Conservation (phyloP, 208 protist genomes). For the Leishmania gerbilli region DNA sequence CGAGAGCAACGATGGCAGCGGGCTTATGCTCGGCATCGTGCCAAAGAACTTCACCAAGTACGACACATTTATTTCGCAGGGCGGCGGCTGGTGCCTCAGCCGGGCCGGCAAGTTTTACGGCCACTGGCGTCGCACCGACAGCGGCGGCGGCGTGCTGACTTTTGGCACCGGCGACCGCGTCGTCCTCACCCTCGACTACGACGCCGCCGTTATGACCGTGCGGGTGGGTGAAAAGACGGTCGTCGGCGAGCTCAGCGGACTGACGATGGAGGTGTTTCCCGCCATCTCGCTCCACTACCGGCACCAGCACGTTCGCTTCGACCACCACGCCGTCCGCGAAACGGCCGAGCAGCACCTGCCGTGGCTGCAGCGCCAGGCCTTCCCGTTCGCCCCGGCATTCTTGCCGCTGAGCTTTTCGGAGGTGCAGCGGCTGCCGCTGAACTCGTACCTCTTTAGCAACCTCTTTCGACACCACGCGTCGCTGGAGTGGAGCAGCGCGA, state of each 20-base stretch:
- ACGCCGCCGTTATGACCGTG: slow-evolving; percentile 84
- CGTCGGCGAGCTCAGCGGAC: slow-evolving; percentile 87
- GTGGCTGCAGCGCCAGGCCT: slow-evolving; percentile 70
- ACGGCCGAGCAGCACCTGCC: slow-evolving; percentile 45
- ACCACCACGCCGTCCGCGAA: slow-evolving; percentile 81
- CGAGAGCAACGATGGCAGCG: slow-evolving; percentile 91
- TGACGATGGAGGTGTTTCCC: slow-evolving; percentile 89
- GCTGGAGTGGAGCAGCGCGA: slow-evolving; percentile 14
- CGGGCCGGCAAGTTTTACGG: slow-evolving; percentile 94
- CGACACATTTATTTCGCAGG: slow-evolving; percentile 94
- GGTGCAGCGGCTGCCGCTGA: slow-evolving; percentile 55
- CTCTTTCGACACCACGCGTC: slow-evolving; percentile 42
- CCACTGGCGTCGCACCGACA: slow-evolving; percentile 87
- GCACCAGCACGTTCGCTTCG: slow-evolving; percentile 92
- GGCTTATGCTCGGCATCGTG: slow-evolving; percentile 93
- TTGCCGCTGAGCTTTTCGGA: slow-evolving; percentile 49
- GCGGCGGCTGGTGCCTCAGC: slow-evolving; percentile 92
- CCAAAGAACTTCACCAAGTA: slow-evolving; percentile 90
- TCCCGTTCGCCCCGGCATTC: slow-evolving; percentile 67
- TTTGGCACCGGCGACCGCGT: slow-evolving; percentile 90
- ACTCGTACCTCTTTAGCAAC: slow-evolving; percentile 81
- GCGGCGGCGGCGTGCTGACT: slow-evolving; percentile 46
- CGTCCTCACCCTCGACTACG: slow-evolving; percentile 89
- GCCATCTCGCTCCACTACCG: slow-evolving; percentile 92
- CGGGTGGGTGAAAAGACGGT: slow-evolving; percentile 82